Conservation (phyloP, 2,329 filamentous ascomycete genomes). For the Phialophora expanda region DNA sequence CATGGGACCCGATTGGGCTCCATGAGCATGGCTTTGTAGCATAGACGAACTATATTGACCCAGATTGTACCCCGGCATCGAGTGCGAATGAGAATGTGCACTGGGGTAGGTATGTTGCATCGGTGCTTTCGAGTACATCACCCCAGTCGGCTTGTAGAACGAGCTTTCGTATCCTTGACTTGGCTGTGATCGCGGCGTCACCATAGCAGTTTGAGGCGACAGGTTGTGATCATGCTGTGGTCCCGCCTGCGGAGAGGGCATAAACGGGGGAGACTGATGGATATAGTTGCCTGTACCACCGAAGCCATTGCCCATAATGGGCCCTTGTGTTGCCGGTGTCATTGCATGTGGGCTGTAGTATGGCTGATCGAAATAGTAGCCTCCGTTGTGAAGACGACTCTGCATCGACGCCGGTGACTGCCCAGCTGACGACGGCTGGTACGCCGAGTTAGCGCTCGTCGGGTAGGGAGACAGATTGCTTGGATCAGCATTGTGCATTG, state of each 20-base stretch:
- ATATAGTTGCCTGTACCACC: conserved; percentile 9
- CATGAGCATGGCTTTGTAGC: conserved; percentile 17
- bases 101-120: conserved; percentile 24
- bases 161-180: conserved; percentile 13
- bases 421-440: conserved; percentile 38
- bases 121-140: conserved; percentile 23
- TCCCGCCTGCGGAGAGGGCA: conserved; percentile 8
- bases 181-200: conserved; percentile 28
- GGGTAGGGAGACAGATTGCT: conserved; percentile 42
- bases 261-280: conserved; percentile 22
- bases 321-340: conserved; percentile 16
- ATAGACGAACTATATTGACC: conserved; percentile 23
- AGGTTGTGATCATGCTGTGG: conserved; percentile 22
- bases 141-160: conserved; percentile 18
- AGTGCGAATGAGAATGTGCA: conserved; percentile 15
- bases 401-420: conserved; percentile 36
- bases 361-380: conserved; percentile 18
- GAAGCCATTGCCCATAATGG: conserved; percentile 15
- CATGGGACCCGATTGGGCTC: conserved; percentile 14
- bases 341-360: conserved; percentile 31
- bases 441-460: conserved; percentile 40
- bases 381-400: conserved; percentile 20
- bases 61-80: conserved; percentile 20
- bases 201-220: conserved; percentile 25
- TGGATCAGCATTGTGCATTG: conserved; percentile 36